phyloP scores from a whole-genome alignment of 352 stramenopile species.

The Phytophthora fragariae region DNA sequence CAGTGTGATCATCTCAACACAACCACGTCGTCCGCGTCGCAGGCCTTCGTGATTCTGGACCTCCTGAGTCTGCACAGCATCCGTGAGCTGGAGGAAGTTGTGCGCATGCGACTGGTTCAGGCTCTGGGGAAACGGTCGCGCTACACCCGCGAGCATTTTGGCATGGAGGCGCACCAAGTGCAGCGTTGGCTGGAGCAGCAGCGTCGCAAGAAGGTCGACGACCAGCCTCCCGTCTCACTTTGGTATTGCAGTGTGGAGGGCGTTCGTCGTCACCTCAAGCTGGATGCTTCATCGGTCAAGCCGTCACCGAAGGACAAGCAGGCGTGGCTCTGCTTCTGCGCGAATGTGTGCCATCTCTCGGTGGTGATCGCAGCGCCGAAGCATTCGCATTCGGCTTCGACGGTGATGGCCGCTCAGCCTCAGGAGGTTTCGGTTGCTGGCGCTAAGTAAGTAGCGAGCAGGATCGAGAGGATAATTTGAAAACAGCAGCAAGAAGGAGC shows the following conservation, averaged over 20 bases:
- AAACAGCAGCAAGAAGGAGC: neutral
- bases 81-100: constrained; percentile 43
- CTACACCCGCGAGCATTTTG: constrained; percentile 45
- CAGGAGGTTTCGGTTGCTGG: constrained; percentile 13
- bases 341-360: constrained; percentile 68
- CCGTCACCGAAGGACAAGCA: constrained; percentile 30
- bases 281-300: constrained; percentile 18
- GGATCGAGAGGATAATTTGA: neutral
- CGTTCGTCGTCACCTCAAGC: constrained; percentile 29
- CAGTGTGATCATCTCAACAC: constrained; percentile 15
- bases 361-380: constrained; percentile 36
- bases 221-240: constrained; percentile 43
- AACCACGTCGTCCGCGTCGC: constrained; percentile 22
- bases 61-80: constrained; percentile 55
- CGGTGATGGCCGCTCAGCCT: constrained; percentile 3
- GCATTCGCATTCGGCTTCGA: constrained; percentile 6
- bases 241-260: constrained; percentile 53
- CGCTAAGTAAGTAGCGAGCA: constrained; percentile 16
- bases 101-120: constrained; percentile 45
- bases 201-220: constrained; percentile 25
- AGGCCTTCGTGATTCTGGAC: constrained; percentile 53
- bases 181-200: constrained; percentile 47
- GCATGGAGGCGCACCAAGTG: constrained; percentile 35
- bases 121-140: constrained; percentile 39
- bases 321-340: constrained; percentile 76